Evolutionary conservation across 495 filamentous ascomycete species (phyloP).

Genomic region (Penicillium ochrochloron): DNA sequence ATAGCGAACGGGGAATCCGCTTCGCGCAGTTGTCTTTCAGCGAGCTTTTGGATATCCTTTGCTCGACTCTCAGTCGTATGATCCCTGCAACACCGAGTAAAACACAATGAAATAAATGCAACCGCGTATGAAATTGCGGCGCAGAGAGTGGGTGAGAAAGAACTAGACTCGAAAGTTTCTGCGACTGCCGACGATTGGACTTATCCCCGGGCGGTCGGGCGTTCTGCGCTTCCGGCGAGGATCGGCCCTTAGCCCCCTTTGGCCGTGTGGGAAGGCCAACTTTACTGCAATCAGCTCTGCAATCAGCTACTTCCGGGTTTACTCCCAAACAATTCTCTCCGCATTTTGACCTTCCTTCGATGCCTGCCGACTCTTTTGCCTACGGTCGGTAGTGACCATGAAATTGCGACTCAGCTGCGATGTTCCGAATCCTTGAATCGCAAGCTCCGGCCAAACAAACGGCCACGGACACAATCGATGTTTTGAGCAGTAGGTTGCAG

Average conservation of each 20-base stretch:
- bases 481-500: slow-evolving; percentile 81
- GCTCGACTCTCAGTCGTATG: not conserved
- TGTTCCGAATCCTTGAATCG: slow-evolving; percentile 85
- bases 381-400: slow-evolving; percentile 51
- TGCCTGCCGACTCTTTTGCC: slow-evolving; percentile 36
- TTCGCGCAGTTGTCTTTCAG: slow-evolving; percentile 11
- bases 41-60: not conserved
- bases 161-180: slow-evolving; percentile 22
- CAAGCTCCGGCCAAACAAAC: slow-evolving; percentile 95
- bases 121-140: slow-evolving; percentile 26
- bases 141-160: slow-evolving; percentile 19
- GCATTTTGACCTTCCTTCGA: slow-evolving; percentile 28
- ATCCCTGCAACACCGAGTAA: slow-evolving; percentile 2
- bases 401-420: slow-evolving; percentile 52
- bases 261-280: slow-evolving; percentile 27
- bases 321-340: slow-evolving; percentile 5
- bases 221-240: slow-evolving; percentile 26
- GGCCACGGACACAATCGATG: slow-evolving; percentile 89
- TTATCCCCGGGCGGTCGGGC: slow-evolving; percentile 34
- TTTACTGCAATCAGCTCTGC: slow-evolving; percentile 28
- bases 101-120: slow-evolving; percentile 15
- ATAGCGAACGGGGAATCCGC: slow-evolving; percentile 1
- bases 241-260: slow-evolving; percentile 30
- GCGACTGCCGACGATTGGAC: slow-evolving; percentile 18
- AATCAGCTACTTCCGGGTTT: slow-evolving; percentile 9